Conservation (phyloP, 2,329 filamentous ascomycete species). For the Myrmaecium sp. region DNA sequence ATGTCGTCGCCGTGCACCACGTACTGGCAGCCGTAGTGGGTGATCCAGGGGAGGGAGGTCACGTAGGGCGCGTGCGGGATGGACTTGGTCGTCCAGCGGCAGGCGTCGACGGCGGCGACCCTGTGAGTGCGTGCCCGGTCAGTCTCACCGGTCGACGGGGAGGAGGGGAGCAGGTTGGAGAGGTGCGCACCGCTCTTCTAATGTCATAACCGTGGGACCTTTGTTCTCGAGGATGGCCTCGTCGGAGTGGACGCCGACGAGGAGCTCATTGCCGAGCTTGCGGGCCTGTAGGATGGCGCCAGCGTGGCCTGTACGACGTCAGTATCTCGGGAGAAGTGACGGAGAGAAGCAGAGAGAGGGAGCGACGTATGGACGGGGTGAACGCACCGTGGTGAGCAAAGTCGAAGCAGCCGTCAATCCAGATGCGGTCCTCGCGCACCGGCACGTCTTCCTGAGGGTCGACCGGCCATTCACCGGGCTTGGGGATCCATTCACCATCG, state of each 20-base stretch:
- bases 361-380: neutral
- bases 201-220: slow-evolving; percentile 90
- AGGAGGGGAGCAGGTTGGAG: slow-evolving; percentile 6
- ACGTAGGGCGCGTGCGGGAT: slow-evolving; percentile 85
- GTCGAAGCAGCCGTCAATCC: slow-evolving; percentile 98
- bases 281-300: slow-evolving; percentile 94
- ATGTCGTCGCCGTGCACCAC: slow-evolving; percentile 97
- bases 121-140: slow-evolving; percentile 26
- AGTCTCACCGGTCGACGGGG: slow-evolving; percentile 2
- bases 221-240: slow-evolving; percentile 94
- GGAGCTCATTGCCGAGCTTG: slow-evolving; percentile 72
- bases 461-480: slow-evolving; percentile 44
- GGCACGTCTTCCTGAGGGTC: slow-evolving; percentile 43
- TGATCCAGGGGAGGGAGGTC: slow-evolving; percentile 83
- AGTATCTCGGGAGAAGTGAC: slow-evolving; percentile 1
- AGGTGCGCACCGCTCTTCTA: slow-evolving; percentile 55
- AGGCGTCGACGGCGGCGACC: slow-evolving; percentile 79
- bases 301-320: slow-evolving; percentile 54
- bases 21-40: slow-evolving; percentile 86
- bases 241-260: slow-evolving; percentile 88
- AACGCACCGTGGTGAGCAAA: slow-evolving; percentile 82
- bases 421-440: slow-evolving; percentile 58
- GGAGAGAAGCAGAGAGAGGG: neutral
- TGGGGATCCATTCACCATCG: slow-evolving; percentile 28
- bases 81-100: slow-evolving; percentile 79